These are phyloP conservation scores for Gaultheria prostrata DNA, from an alignment of 148 eudicot genomes.

Conservation along the genomic window DNA sequence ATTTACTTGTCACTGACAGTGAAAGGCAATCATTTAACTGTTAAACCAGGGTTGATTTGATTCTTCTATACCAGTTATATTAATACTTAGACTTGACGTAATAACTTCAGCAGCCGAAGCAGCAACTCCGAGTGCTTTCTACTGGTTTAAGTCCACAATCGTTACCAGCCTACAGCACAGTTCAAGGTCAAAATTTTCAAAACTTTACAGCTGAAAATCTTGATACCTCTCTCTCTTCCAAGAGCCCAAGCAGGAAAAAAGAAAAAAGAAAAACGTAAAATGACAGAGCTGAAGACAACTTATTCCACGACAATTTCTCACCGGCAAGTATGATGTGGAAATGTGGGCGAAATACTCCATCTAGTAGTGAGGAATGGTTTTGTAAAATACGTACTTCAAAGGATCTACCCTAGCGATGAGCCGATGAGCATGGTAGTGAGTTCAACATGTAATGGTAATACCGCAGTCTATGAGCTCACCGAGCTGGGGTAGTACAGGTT, in stretches of 20 bases:
- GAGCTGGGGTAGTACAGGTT: not conserved
- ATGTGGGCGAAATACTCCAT: not conserved
- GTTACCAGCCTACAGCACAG: not conserved
- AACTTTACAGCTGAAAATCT: conserved; percentile 1
- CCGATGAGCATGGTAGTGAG: no score
- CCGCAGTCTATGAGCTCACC: no score
- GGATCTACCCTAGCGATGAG: no score
- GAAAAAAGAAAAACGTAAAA: not conserved
- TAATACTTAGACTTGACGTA: not conserved
- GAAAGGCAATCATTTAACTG: not conserved
- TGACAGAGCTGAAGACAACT: not conserved
- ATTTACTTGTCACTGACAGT: not conserved
- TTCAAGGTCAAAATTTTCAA: not conserved
- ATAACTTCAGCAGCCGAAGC: conserved; percentile 9
- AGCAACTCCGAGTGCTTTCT: not conserved
- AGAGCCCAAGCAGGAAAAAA: not conserved
- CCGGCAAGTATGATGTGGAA: not conserved
- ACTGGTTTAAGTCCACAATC: not conserved
- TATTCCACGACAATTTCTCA: not conserved
- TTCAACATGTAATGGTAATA: no score
- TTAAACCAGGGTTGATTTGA: not conserved
- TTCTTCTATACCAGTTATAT: not conserved
- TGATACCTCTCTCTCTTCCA: not conserved
- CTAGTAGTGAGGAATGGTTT: not conserved
- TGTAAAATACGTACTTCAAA: no score